Conservation (phyloP, 108 stramenopile genomes). For the Seminavis robusta region DNA sequence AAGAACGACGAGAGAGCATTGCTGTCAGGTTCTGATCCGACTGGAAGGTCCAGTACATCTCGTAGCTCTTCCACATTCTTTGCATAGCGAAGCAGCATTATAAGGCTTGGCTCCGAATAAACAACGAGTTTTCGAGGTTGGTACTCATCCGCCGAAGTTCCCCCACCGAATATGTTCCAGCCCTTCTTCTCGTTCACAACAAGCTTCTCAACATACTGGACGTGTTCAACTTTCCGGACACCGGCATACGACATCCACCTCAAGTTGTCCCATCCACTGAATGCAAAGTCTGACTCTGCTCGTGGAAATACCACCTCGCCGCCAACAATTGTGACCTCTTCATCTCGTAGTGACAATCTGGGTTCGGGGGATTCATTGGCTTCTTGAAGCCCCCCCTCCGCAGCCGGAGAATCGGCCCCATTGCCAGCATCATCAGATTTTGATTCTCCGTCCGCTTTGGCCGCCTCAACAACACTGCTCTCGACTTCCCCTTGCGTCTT, state of each 20-base stretch:
- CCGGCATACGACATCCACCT: constrained; percentile 51
- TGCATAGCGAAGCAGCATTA: constrained; percentile 55
- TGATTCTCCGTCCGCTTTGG: no score
- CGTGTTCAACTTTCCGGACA: constrained; percentile 20
- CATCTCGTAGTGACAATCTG: no score
- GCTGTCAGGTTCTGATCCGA: constrained; percentile 12
- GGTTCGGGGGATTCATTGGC: no score
- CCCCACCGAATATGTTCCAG: constrained; percentile 7
- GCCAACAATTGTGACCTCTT: no score
- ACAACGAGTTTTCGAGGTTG: constrained; percentile 35
- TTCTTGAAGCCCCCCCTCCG: no score
- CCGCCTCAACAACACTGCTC: no score
- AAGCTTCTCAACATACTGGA: constrained; percentile 14
- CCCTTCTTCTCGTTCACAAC: constrained; percentile 2
- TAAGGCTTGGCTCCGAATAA: constrained; percentile 49
- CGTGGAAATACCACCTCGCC: no score
- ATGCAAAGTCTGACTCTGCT: neutral
- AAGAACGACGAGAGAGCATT: constrained; percentile 34
- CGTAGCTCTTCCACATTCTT: constrained; percentile 44
- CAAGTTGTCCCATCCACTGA: constrained; percentile 53
- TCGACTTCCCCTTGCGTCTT: no score
- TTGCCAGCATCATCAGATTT: no score
- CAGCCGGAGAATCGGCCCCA: no score
- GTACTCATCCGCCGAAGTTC: neutral
- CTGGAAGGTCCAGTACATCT: constrained; percentile 39